Percentiles rank a stretch among this genome's conserved stretches.
These are phyloP conservation scores for Collybiopsis confluens DNA, from an alignment of 768 basidiomycete species.

Conservation along the genomic window DNA sequence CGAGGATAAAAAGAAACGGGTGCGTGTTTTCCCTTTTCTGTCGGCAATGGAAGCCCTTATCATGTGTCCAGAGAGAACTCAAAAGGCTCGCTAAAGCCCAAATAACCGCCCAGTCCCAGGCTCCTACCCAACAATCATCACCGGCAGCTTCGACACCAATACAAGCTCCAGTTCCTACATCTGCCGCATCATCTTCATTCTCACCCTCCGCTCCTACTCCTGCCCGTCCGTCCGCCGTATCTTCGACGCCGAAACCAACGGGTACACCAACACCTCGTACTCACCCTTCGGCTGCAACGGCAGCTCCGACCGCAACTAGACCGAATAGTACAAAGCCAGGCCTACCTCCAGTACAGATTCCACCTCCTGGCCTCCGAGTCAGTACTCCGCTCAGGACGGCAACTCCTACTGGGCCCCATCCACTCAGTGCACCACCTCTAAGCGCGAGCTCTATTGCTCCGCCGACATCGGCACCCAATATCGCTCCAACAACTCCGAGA, in stretches of 20 bases:
- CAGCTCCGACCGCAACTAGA: background rate
- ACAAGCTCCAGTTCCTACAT: conserved; percentile 24
- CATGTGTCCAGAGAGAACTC: conserved; percentile 55
- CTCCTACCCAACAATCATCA: conserved; percentile 17
- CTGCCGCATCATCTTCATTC: conserved; percentile 23
- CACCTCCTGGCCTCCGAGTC: conserved; percentile 14
- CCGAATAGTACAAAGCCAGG: conserved; percentile 15
- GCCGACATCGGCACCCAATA: conserved; percentile 10
- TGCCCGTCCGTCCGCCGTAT: conserved; percentile 25
- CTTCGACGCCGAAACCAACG: conserved; percentile 19
- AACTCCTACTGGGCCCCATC: conserved; percentile 13
- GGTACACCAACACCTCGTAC: conserved; percentile 28
- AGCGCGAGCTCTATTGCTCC: conserved; percentile 10
- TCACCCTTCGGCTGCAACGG: conserved; percentile 12
- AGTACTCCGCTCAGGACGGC: conserved; percentile 12
- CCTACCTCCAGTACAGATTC: conserved; percentile 19
- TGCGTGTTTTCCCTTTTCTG: conserved; percentile 30
- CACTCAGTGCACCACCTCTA: conserved; percentile 14
- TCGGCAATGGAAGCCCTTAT: background rate
- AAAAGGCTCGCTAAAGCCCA: conserved; percentile 63
- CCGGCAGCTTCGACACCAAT: conserved; percentile 16
- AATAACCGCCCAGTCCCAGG: conserved; percentile 28
- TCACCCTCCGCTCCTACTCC: conserved; percentile 22
- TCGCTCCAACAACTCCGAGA: conserved; percentile 17
- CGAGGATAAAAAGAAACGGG: conserved; percentile 75